Conservation (phyloP, 2,329 filamentous ascomycete genomes). For the Claviceps sp. region DNA sequence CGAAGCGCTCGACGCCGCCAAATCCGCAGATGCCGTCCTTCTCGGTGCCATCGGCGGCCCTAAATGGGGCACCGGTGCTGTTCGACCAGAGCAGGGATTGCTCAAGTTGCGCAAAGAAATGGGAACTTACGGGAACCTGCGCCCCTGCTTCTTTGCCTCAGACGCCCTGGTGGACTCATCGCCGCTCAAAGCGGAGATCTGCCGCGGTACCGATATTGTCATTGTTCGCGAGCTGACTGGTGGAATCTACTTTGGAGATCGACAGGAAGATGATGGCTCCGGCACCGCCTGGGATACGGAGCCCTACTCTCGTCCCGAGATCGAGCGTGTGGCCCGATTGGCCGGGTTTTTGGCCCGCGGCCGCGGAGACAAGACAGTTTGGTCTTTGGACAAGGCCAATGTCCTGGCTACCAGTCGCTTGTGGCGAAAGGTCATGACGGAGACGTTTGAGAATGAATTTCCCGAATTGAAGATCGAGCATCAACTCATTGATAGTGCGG, state of each 20-base stretch:
- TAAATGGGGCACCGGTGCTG: constrained; percentile 79
- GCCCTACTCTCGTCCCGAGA: constrained; percentile 70
- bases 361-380: constrained; percentile 52
- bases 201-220: constrained; percentile 79
- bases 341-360: constrained; percentile 69
- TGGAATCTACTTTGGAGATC: constrained; percentile 90
- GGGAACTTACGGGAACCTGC: constrained; percentile 85
- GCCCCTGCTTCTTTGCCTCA: constrained; percentile 90
- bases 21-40: constrained; percentile 76
- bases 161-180: constrained; percentile 72
- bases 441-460: constrained; percentile 81
- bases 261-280: constrained; percentile 36
- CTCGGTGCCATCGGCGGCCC: constrained; percentile 93
- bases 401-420: constrained; percentile 80
- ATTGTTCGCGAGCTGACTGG: constrained; percentile 86
- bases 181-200: constrained; percentile 75
- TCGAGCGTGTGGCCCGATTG: constrained; percentile 76
- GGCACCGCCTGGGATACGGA: constrained; percentile 71
- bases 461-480: constrained; percentile 72
- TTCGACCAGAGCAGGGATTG: constrained; percentile 87
- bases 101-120: constrained; percentile 87
- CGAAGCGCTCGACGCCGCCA: constrained; percentile 68
- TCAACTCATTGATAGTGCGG: constrained; percentile 86
- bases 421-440: constrained; percentile 77
- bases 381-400: constrained; percentile 90